These are phyloP conservation scores for Amanita thiersii DNA, from an alignment of 768 basidiomycete species.

Conservation along the genomic window DNA sequence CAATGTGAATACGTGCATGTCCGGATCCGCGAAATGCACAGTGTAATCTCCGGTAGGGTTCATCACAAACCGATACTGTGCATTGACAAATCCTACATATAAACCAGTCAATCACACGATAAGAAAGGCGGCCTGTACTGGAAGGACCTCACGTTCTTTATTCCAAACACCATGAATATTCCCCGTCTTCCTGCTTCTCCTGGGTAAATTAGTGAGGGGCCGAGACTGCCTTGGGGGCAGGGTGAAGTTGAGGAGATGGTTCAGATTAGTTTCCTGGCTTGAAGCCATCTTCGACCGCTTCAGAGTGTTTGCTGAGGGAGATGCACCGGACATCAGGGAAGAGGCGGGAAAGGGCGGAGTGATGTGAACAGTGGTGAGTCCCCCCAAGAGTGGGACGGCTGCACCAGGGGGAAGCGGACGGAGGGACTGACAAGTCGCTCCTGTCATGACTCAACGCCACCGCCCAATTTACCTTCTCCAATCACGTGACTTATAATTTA, in stretches of 20 bases:
- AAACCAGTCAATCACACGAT: constrained; percentile 11
- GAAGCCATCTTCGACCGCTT: constrained; percentile 69
- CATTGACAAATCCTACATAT: constrained; percentile 83
- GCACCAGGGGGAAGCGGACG: constrained; percentile 23
- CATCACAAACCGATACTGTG: constrained; percentile 94
- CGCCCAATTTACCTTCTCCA: constrained; percentile 2
- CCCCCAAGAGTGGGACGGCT: constrained; percentile 43
- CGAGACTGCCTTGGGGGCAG: constrained; percentile 80
- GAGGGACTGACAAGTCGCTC: constrained; percentile 11
- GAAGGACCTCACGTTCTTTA: constrained; percentile 73
- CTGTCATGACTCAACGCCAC: constrained; percentile 29
- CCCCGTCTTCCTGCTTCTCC: constrained; percentile 68
- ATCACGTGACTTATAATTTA: constrained; percentile 17
- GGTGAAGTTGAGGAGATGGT: constrained; percentile 91
- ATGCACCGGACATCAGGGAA: constrained; percentile 27
- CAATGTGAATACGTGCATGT: constrained; percentile 58
- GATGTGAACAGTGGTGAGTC: constrained; percentile 21
- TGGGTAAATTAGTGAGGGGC: constrained; percentile 46
- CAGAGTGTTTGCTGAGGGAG: constrained; percentile 28
- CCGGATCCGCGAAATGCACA: constrained; percentile 94
- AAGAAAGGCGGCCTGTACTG: constrained; percentile 12
- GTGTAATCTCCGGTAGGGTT: constrained; percentile 88
- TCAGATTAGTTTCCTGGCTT: constrained; percentile 51
- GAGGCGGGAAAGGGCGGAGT: constrained; percentile 3
- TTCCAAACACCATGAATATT: constrained; percentile 69